Base-by-base conservation (phyloP, 306 rosid genomes). In the Luffa acutangula region DNA sequence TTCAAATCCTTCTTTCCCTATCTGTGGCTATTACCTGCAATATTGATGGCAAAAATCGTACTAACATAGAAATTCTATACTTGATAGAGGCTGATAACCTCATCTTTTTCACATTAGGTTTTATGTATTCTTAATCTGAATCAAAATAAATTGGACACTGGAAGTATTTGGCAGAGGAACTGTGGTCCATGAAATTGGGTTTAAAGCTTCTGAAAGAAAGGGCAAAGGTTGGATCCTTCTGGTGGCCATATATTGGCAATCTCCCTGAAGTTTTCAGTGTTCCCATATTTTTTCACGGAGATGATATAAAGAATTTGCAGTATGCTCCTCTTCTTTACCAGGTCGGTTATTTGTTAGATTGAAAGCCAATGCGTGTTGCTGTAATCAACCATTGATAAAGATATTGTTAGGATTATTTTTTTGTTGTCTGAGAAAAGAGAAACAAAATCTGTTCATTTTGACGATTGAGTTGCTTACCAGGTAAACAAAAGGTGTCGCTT, bases 81-180 rank as follows among this genome's bases (percentile, higher is more conserved):
- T 46, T 62, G 42, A 71, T 69, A 6, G 87, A 85, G 88, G 81
- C 79, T 82, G 78, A 83, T 89, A 82, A 82, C 91, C 83, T 77
- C 57, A 76, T 83, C n/a, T 78, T 86, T 60, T 89, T 46, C 54
- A 84, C 85, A 79, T 81, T 86, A 85, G 91, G 85, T 42, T 58
- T 77, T 57, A 42, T 77, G 80, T 92, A 79, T 83, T 71, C 85
- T 87, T 90, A 90, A 85, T 90, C 85, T 93, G 91, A 81, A 88
- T 87, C 82, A 83, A 82, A 93, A 87, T 94, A 86, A 90, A 88
- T 85, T 91, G 91, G 89, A 92, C 87, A 89, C 88, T 92, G 92
- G 92, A 89, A 91, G 95, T 93, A 81, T 91, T 91, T 95, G 93
- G 87, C 97, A 92, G 98, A 87, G 89, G 98, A 95, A 89, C 92